Evolutionary conservation across 352 stramenopile genomes (phyloP), one percentile per base, ranked within the genome.

Genomic region (Phytophthora palmivora): DNA sequence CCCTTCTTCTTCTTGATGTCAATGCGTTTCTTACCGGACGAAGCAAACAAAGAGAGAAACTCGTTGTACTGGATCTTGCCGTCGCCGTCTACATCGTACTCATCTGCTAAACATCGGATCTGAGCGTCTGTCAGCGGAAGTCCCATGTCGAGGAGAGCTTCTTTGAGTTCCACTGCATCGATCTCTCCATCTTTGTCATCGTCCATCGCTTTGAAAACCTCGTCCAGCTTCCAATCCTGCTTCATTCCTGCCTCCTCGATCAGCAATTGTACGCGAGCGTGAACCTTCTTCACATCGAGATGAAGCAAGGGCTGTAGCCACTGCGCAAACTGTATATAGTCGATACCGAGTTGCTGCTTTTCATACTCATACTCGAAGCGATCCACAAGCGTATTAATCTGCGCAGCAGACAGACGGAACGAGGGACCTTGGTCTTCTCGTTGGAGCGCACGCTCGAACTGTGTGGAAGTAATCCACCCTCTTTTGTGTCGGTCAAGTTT

Each of bases 311-410:
- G 84, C 44, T 93, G 84, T 1, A 91, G 41, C 84, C 84, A 93
- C 18, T 71, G 72, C 3, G 78, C 78, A 60, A 89, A 88, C 60
- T 89, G 78, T 16, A 82, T 50, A 42, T 93, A 93, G 42, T 93
- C 84, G 32, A 90, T 74, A 2, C 77, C 82, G 16, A 87, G 66
- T 28, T 69, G 67, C 24, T 67, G 54, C 10, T 83, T 85, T 11
- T 76, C 76, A 53, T 84, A 90, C 28, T 89, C 81, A 58, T 88
- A 92, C 42, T 88, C 79, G 33, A 92, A 92, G 0, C 81, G 65
- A 49, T 90, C 73, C 1, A 81, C 58, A 2, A 92, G 50, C 3
- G 42, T 32, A 6, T 51, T 46, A 3, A 87, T 44, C 9, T 91
- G 73, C 18, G 71, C 49, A 0, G 34, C 36, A 4, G 54, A 68